Percentiles rank a stretch among this genome's conserved stretches.
Conservation (phyloP, 2,329 filamentous ascomycete species). For the Alternaria sp. region DNA sequence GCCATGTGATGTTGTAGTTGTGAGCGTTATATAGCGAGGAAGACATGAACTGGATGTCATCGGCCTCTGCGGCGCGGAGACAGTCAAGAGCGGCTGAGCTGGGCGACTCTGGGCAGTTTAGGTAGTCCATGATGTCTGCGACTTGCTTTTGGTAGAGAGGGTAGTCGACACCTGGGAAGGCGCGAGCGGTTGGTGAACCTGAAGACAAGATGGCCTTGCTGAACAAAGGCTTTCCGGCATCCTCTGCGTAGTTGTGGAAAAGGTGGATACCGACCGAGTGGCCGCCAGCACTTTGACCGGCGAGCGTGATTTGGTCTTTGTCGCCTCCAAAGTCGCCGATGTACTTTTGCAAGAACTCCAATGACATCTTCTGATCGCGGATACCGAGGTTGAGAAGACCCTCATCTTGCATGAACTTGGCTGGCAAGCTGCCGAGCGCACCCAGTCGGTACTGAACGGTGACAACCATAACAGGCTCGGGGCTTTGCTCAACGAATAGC, state of each 20-base stretch:
- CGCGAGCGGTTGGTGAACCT: conserved; percentile 43
- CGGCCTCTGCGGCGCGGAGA: conserved; percentile 47
- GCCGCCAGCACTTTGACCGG: conserved; percentile 50
- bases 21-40: conserved; percentile 49
- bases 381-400: conserved; percentile 44
- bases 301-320: conserved; percentile 48
- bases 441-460: conserved; percentile 46
- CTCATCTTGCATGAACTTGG: conserved; percentile 42
- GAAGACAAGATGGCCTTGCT: conserved; percentile 43
- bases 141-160: conserved; percentile 41
- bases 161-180: conserved; percentile 43
- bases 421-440: conserved; percentile 43
- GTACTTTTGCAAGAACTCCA: conserved; percentile 52
- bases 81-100: conserved; percentile 47
- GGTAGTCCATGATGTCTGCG: conserved; percentile 36
- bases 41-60: conserved; percentile 50
- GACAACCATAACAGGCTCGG: conserved; percentile 41
- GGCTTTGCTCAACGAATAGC: conserved; percentile 40
- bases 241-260: conserved; percentile 46
- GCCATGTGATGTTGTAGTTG: conserved; percentile 54
- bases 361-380: conserved; percentile 36
- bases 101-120: conserved; percentile 35
- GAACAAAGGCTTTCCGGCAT: conserved; percentile 40
- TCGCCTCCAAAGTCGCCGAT: conserved; percentile 49
- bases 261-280: conserved; percentile 47